Evolutionary conservation across 1,284 basidiomycete genomes (phyloP), one percentile per base, ranked within the genome.

Genomic region (Ceratobasidium sp.): DNA sequence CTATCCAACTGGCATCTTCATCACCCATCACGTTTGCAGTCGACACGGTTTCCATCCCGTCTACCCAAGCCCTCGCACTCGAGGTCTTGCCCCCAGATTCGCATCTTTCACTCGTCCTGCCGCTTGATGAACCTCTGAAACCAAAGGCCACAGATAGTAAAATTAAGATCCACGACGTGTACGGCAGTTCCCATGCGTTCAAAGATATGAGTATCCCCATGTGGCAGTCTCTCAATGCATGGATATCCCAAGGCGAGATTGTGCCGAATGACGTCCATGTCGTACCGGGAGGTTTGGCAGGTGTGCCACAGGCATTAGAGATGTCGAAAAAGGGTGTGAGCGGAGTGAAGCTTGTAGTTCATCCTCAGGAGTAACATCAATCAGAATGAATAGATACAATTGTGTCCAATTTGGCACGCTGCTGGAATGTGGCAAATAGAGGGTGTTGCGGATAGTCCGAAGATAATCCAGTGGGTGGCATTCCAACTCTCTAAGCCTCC

Each of bases 41-140:
- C 74, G 86, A 87, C 75, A 74, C 79, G 9, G 77, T 86, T 43
- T 77, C 79, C 1, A 58, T 73, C 0, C 70, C 76, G 1, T 77
- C 77, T 58, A 82, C 82, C 1, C 81, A 82, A 58, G 60, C 73
- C 23, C 48, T 69, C 12, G 80, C 74, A 18, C 78, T 80, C 80
- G 64, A 76, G 59, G 36, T 39, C 36, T 39, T 39, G 36, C 5
- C 6, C 36, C 14, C 36, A 5, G 14, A 41, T 75, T 52, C 59
- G 79, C 73, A 64, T 76, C 18, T 8, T 3, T 48, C 30, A 45
- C 26, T 64, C 69, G 16, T 39, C n/a, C n/a, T 4, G 39, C 21
- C 21, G 32, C 55, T 39, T 6, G 36, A 39, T 14, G 36, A 39
- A 14, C 14, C 36, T 5, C 36, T 39, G 6, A 39, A 39, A 39